phyloP scores from a whole-genome alignment of 2,329 filamentous ascomycete genomes.

The Aspergillus fructus region DNA sequence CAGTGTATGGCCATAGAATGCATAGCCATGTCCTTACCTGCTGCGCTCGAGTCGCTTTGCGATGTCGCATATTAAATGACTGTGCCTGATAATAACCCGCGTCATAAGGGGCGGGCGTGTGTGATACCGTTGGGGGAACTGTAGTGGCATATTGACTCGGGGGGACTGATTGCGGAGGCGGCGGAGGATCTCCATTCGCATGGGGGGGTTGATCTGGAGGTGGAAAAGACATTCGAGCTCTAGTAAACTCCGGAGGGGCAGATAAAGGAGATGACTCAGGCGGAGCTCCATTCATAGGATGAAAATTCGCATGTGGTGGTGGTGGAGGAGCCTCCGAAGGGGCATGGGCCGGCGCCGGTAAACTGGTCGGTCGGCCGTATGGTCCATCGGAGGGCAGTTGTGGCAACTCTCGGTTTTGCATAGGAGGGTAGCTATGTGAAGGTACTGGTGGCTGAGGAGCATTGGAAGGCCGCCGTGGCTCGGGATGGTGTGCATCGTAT shows the following conservation, averaged over 20 bases:
- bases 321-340: constrained; percentile 27
- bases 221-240: constrained; percentile 32
- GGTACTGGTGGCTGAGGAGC: constrained; percentile 28
- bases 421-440: constrained; percentile 29
- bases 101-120: constrained; percentile 29
- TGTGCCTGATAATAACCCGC: constrained; percentile 31
- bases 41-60: constrained; percentile 40
- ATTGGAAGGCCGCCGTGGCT: constrained; percentile 31
- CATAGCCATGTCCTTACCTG: constrained; percentile 29
- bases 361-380: constrained; percentile 33
- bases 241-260: constrained; percentile 32
- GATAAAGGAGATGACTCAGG: constrained; percentile 34
- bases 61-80: constrained; percentile 33
- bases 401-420: constrained; percentile 34
- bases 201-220: constrained; percentile 26
- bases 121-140: constrained; percentile 26
- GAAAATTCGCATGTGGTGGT: constrained; percentile 28
- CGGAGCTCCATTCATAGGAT: constrained; percentile 21
- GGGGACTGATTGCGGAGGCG: constrained; percentile 30
- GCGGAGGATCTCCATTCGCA: constrained; percentile 30
- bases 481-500: constrained; percentile 29
- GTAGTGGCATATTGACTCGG: constrained; percentile 29
- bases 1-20: not conserved
- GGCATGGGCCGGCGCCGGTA: constrained; percentile 30
- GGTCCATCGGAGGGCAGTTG: constrained; percentile 34